Evolutionary conservation across 2,329 filamentous ascomycete species (phyloP), one percentile per base, ranked within the genome.

Genomic region (Niveomyces coronatus): DNA sequence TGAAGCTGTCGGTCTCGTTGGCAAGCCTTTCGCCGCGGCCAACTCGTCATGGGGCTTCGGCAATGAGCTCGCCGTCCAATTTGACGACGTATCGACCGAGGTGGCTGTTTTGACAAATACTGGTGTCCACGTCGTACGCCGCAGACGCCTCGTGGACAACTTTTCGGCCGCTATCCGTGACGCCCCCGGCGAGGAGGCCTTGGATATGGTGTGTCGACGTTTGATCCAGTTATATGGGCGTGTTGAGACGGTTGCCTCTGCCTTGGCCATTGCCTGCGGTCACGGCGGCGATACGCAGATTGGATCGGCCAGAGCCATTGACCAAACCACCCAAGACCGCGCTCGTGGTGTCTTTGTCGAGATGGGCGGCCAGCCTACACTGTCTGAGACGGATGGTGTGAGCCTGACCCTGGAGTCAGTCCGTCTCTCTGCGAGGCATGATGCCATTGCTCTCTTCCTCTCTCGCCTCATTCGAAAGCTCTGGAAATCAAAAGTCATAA

Each of bases 41-140:
- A 63, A 63, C 9, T 73, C 76, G 18, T 83, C 85, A 0, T 55
- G 77, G 16, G 89, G 88, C 0, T 96, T 94, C 51, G 88, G 89
- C 9, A 98, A 98, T 49, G 91, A 98, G 61, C 68, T 96, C 40
- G 86, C 91, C 2, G 82, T 94, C n/a, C 93, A 98, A 50, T 98
- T 91, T 50, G 91, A 98, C 52, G 72, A 84, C 43, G 68, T 79
- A 0, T 73, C 82, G 0, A 78, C 82, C 35, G 89, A 98, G 54
- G 79, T 96, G 46, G 91, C 89, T 1, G 77, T 98, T 32, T 70
- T 98, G 38, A 96, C 91, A 22, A 94, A 91, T 50, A 86, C 77
- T 11, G 91, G 91, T 3, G 76, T 98, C 37, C 86, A 95, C 51
- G 74, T 94, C 7, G 76, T 96, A 38, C 80, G 86, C 39, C 72